Percentiles rank a stretch among this genome's conserved stretches.
These are phyloP conservation scores for Russula emetica DNA, from an alignment of 768 basidiomycete genomes.

Conservation along the genomic window DNA sequence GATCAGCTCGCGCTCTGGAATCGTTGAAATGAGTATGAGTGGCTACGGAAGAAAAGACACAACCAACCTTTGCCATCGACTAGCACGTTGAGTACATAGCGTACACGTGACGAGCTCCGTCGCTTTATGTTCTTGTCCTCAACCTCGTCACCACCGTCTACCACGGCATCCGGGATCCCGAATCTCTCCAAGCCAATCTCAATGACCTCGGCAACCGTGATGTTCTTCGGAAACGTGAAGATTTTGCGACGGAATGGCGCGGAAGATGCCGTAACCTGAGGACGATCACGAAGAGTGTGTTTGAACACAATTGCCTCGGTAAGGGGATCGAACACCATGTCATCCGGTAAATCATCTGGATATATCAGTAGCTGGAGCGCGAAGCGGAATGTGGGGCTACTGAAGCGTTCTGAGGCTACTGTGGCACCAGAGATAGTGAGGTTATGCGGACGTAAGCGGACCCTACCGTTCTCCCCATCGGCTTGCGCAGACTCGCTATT, in stretches of 20 bases:
- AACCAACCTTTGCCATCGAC: slow-evolving; percentile 59
- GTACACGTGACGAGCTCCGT: slow-evolving; percentile 68
- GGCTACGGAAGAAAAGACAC: not conserved
- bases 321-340: slow-evolving; percentile 88
- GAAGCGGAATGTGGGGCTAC: slow-evolving; percentile 79
- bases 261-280: slow-evolving; percentile 39
- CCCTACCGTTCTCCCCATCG: slow-evolving; percentile 31
- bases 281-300: slow-evolving; percentile 57
- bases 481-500: slow-evolving; percentile 38
- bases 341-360: slow-evolving; percentile 87
- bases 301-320: slow-evolving; percentile 94
- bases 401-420: slow-evolving; percentile 68
- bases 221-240: slow-evolving; percentile 89
- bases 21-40: slow-evolving; percentile 15
- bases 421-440: slow-evolving; percentile 38
- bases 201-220: slow-evolving; percentile 94
- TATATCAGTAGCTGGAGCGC: slow-evolving; percentile 84
- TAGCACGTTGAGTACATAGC: slow-evolving; percentile 72
- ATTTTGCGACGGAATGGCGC: slow-evolving; percentile 69
- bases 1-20: slow-evolving; percentile 67
- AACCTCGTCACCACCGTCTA: slow-evolving; percentile 96
- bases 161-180: slow-evolving; percentile 94
- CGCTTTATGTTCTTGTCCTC: slow-evolving; percentile 88
- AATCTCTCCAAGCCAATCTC: slow-evolving; percentile 90
- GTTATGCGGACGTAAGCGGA: slow-evolving; percentile 39